These are phyloP conservation scores for Rhynchospora breviuscula DNA, from an alignment of 176 grass and related monocot genomes.

Conservation along the genomic window DNA sequence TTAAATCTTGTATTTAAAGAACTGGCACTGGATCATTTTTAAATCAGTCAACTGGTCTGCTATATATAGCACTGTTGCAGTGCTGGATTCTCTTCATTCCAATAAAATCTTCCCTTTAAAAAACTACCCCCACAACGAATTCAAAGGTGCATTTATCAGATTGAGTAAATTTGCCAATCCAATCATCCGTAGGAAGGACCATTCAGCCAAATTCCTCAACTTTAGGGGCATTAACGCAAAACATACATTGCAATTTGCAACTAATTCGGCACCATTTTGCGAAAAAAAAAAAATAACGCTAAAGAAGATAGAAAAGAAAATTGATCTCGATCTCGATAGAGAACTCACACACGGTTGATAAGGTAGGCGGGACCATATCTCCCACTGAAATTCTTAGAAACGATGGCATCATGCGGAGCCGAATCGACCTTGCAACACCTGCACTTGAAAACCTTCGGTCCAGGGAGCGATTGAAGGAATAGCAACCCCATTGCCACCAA, in stretches of 20 bases:
- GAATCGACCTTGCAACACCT: conserved; percentile 70
- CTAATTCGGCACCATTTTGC: neutral
- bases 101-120: neutral
- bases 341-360: conserved; percentile 70
- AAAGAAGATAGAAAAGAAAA: neutral
- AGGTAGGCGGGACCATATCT: conserved; percentile 71
- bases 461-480: conserved; percentile 67
- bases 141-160: neutral
- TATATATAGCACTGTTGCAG: neutral
- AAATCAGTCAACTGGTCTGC: neutral
- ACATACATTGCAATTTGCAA: neutral
- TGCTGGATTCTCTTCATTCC: neutral
- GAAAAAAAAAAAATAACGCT: neutral
- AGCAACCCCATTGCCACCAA: conserved; percentile 58
- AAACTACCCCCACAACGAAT: neutral
- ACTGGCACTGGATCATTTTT: neutral
- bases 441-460: conserved; percentile 78
- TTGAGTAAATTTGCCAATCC: neutral
- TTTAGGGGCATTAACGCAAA: neutral
- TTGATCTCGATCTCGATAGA: neutral
- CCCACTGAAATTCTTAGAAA: conserved; percentile 81
- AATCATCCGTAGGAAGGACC: neutral
- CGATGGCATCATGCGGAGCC: conserved; percentile 60
- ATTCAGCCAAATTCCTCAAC: neutral
- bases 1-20: neutral